phyloP scores from a whole-genome alignment of 2,329 filamentous ascomycete genomes.

The Pseudogymnoascus sp. region DNA sequence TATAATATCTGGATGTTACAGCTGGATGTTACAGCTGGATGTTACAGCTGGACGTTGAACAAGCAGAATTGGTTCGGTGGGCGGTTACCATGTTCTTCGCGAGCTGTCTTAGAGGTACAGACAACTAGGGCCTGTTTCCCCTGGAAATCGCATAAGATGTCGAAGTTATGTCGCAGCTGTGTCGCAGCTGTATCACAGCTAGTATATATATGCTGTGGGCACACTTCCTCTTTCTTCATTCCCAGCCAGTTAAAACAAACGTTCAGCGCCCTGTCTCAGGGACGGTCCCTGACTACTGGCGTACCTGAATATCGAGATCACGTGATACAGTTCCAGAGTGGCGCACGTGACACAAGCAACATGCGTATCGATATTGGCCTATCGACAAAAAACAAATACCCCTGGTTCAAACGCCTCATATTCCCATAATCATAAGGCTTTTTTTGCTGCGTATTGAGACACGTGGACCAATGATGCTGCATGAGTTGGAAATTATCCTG shows the following conservation, averaged over 20 bases:
- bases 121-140: not conserved
- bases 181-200: not conserved
- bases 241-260: not conserved
- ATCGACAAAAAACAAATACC: not conserved
- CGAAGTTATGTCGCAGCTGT: not conserved
- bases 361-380: not conserved
- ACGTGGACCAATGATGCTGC: constrained; percentile 8
- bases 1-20: not conserved
- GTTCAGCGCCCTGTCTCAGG: constrained; percentile 6
- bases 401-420: not conserved
- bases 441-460: not conserved
- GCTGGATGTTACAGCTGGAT: not conserved
- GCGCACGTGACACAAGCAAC: not conserved
- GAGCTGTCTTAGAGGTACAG: not conserved
- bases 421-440: not conserved
- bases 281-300: not conserved
- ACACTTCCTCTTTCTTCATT: not conserved
- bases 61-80: not conserved
- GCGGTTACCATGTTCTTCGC: not conserved
- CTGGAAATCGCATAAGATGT: not conserved
- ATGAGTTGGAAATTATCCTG: constrained; percentile 7
- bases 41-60: not conserved
- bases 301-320: not conserved
- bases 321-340: not conserved
- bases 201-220: not conserved